Evolutionary conservation across 345 rosid genomes (phyloP).

Genomic region (Conringia planisiliqua): DNA sequence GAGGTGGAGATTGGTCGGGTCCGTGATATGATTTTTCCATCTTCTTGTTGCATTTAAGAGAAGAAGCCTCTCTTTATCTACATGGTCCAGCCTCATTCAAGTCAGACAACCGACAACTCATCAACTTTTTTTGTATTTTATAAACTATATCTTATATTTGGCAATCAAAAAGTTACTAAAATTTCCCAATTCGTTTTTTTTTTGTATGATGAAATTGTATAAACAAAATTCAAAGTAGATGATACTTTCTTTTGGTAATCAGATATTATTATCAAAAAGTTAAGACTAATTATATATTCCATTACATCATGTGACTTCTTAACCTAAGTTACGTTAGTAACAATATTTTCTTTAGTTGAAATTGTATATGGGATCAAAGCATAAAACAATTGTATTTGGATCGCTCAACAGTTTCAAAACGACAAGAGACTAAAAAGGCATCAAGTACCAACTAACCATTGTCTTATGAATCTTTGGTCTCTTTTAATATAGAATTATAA

Average conservation of each 20-base stretch:
- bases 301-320: not conserved
- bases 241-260: not conserved
- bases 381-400: no score
- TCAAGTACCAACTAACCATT: not conserved
- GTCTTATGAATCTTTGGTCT: not conserved
- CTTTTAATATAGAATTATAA: no score
- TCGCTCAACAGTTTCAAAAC: no score
- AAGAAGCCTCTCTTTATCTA: conserved; percentile 14
- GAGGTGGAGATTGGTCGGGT: conserved; percentile 5
- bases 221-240: not conserved
- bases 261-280: not conserved
- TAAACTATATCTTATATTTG: not conserved
- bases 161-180: not conserved
- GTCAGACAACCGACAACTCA: conserved; percentile 28
- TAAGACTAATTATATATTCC: not conserved
- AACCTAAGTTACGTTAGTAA: not conserved
- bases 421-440: not conserved
- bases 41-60: conserved; percentile 25
- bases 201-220: not conserved
- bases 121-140: not conserved
- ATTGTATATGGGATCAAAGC: no score
- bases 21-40: conserved; percentile 26
- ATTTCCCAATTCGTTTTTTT: not conserved
- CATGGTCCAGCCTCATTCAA: conserved; percentile 32
- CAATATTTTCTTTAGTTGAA: no score